Evolutionary conservation across 2,329 filamentous ascomycete genomes (phyloP).

Genomic region (Cercospora canescens): DNA sequence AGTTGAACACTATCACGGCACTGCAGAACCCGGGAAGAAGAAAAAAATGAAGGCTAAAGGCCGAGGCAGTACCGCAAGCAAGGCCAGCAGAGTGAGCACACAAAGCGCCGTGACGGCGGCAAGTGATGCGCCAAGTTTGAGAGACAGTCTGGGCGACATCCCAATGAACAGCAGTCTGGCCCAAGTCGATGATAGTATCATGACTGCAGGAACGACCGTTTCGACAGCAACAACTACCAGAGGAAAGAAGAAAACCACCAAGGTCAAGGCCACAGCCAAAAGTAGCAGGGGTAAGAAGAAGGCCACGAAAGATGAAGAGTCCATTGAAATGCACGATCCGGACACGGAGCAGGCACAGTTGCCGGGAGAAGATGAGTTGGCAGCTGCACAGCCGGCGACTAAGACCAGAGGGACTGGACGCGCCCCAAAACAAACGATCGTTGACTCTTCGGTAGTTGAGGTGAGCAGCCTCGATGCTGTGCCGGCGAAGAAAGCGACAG

Average conservation of each 20-base stretch:
- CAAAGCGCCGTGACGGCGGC: slow-evolving; percentile 39
- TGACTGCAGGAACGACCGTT: slow-evolving; percentile 47
- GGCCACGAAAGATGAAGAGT: slow-evolving; percentile 18
- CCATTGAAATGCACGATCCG: slow-evolving; percentile 16
- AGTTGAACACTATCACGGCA: slow-evolving; percentile 45
- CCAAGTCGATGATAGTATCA: slow-evolving; percentile 58
- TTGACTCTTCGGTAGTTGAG: slow-evolving; percentile 33
- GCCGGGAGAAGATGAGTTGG: slow-evolving; percentile 19
- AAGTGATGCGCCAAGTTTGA: slow-evolving; percentile 28
- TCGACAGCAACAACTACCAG: slow-evolving; percentile 33
- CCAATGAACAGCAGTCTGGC: slow-evolving; percentile 27
- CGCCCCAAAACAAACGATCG: slow-evolving; percentile 27
- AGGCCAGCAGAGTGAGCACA: slow-evolving; percentile 64
- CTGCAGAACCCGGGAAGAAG: slow-evolving; percentile 31
- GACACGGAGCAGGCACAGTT: slow-evolving; percentile 19
- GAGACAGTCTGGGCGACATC: slow-evolving; percentile 20
- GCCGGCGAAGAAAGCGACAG: slow-evolving; percentile 31
- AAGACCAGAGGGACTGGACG: slow-evolving; percentile 25
- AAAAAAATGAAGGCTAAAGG: slow-evolving; percentile 29
- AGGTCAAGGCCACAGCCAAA: slow-evolving; percentile 50
- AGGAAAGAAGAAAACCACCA: slow-evolving; percentile 35
- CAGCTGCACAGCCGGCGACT: slow-evolving; percentile 20
- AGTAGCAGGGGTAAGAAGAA: slow-evolving; percentile 39
- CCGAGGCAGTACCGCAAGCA: slow-evolving; percentile 54
- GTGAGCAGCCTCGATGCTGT: slow-evolving; percentile 26